A percentile compares a stretch with the other conserved stretches of the same genome.
Conservation (phyloP, 1,139 yeast genomes). For the Groenewaldozyma auringiensis region DNA sequence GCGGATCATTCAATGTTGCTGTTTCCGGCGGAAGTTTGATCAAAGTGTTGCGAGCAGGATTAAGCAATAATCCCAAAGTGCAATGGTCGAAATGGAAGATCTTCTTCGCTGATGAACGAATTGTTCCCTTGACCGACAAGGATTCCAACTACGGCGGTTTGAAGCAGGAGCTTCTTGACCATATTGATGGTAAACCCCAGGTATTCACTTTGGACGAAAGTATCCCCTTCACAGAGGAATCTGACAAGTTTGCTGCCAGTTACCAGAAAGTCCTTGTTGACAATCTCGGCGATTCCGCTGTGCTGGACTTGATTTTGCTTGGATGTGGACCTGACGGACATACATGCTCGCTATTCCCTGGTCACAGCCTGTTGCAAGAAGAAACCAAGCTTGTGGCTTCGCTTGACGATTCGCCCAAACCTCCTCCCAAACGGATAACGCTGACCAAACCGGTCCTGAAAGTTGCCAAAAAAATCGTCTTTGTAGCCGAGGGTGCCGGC, state of each 20-base stretch:
- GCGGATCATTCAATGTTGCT: constrained; percentile 55
- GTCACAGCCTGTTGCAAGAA: constrained; percentile 30
- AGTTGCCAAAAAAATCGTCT: constrained; percentile 53
- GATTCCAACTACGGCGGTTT: constrained; percentile 66
- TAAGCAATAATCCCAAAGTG: constrained; percentile 45
- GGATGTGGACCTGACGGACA: constrained; percentile 84
- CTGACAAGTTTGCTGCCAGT: constrained; percentile 45
- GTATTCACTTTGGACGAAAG: constrained; percentile 42
- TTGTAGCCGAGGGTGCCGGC: constrained; percentile 85
- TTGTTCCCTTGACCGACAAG: constrained; percentile 57
- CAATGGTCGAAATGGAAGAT: constrained; percentile 63
- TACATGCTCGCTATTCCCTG: constrained; percentile 69
- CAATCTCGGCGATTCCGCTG: constrained; percentile 25
- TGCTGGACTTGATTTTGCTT: constrained; percentile 51
- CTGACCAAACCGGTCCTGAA: constrained; percentile 59
- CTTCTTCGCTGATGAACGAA: constrained; percentile 64
- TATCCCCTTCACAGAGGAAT: constrained; percentile 31
- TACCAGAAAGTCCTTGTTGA: constrained; percentile 44
- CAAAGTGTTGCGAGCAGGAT: constrained; percentile 61
- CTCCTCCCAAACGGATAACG: constrained; percentile 70
- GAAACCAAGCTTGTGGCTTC: constrained; percentile 28
- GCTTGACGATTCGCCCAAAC: constrained; percentile 64
- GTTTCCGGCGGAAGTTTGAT: constrained; percentile 88
- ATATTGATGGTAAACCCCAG: constrained; percentile 45
- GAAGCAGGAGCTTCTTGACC: constrained; percentile 47